Conservation (phyloP, 1,139 yeast species). For the Saccharomyces hybrid region DNA sequence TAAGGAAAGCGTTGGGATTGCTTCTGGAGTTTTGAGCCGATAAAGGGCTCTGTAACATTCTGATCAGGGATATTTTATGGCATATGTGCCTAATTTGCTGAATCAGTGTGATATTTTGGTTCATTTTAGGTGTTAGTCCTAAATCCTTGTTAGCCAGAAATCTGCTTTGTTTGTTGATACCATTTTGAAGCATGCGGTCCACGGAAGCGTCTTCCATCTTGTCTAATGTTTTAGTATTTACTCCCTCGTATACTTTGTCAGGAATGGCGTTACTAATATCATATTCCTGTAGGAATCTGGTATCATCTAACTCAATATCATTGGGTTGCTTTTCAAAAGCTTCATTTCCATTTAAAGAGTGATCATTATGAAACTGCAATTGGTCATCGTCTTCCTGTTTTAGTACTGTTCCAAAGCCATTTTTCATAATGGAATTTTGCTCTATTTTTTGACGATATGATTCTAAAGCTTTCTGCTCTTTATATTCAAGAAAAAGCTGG, state of each 20-base stretch:
- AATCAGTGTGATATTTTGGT: constrained; percentile 64
- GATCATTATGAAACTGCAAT: constrained; percentile 1
- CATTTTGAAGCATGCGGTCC: constrained; percentile 31
- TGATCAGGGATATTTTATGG: constrained; percentile 76
- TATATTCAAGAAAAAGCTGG: constrained; percentile 24
- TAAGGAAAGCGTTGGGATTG: constrained; percentile 15
- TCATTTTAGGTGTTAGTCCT: constrained; percentile 57
- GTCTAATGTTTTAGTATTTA: constrained; percentile 42
- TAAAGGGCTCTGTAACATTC: constrained; percentile 70
- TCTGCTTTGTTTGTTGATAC: constrained; percentile 19
- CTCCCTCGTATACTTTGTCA: constrained; percentile 47
- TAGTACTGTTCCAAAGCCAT: constrained; percentile 28
- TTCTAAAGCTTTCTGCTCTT: constrained; percentile 27
- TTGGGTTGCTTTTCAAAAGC: constrained; percentile 20
- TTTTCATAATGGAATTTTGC: constrained; percentile 29
- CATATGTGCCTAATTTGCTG: constrained; percentile 85
- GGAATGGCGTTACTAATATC: constrained; percentile 81
- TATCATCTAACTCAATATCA: constrained; percentile 30
- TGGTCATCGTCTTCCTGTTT: constrained; percentile 24
- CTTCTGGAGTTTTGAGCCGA: constrained; percentile 16
- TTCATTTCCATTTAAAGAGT: constrained; percentile 5
- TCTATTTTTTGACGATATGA: constrained; percentile 21
- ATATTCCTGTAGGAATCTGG: constrained; percentile 65
- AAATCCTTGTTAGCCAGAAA: constrained; percentile 36
- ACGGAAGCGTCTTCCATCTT: constrained; percentile 43